Conservation (phyloP, 106 monocot species). For the Acorus calamus region DNA sequence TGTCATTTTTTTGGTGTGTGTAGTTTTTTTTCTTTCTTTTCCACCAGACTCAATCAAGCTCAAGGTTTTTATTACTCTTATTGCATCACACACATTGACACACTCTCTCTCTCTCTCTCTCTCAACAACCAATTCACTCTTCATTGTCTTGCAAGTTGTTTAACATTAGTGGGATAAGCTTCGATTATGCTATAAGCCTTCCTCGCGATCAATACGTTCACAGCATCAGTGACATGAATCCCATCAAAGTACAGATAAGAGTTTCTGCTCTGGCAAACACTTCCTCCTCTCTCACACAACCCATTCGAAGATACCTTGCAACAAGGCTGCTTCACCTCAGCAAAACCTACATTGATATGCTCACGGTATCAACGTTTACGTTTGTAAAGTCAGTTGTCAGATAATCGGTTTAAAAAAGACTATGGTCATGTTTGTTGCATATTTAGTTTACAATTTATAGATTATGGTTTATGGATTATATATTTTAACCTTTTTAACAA, state of each 20-base stretch:
- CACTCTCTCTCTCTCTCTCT: no score
- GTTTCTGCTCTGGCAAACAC: no score
- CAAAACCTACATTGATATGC: slow-evolving; percentile 24
- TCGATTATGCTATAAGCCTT: slow-evolving; percentile 30
- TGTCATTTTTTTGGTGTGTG: no score
- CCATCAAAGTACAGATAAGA: slow-evolving; percentile 56
- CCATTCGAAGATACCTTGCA: slow-evolving; percentile 29
- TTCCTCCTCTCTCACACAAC: slow-evolving; percentile 37
- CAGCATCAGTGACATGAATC: slow-evolving; percentile 65
- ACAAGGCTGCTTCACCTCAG: slow-evolving; percentile 32
- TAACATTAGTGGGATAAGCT: slow-evolving; percentile 52
- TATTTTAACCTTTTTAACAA: no score
- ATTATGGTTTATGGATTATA: no score
- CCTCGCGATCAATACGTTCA: slow-evolving; percentile 37
- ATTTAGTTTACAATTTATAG: no score
- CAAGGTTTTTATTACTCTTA: no score
- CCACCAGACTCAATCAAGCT: no score
- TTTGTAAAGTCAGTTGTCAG: not conserved
- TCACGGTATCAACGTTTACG: no score
- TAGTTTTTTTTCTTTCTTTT: no score
- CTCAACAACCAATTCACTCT: no score
- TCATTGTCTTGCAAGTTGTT: slow-evolving; percentile 11
- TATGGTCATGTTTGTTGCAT: not conserved
- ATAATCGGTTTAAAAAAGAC: not conserved
- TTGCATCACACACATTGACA: no score